Evolutionary conservation across 495 filamentous ascomycete species (phyloP), one percentile per base, ranked within the genome.

Genomic region (Talaromyces stipitatus): DNA sequence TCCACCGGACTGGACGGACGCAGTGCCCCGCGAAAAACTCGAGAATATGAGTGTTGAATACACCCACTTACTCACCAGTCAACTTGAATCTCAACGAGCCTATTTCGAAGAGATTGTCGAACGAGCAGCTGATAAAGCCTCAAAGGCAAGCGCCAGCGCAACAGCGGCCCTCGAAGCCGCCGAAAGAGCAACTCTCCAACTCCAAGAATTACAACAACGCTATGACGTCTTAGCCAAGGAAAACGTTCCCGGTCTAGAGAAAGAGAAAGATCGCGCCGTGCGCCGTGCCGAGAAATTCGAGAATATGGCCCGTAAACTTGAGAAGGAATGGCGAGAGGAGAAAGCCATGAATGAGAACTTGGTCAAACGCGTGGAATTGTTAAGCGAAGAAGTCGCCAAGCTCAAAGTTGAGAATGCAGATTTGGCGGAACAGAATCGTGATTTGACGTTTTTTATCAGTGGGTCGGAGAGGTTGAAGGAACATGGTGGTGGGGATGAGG

Each of bases 91-190:
- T 56, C 94, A 98, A 63, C 85, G 94, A 43, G 78, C 87, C 4
- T 98, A 97, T 68, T 98, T 95, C 63, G 94, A 97, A 65, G 92
- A 94, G 61, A 85, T 95, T 68, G 81, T 98, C 58, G 87, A 87
- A 64, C 91, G 94, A 55, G 91, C 91, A 2, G 92, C 85, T 0
- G 91, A 96, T 70, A 98, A 97, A 69, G 91, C 95, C 1, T 78
- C 85, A 16, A 82, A 86, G 62, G 90, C 91, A 6, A 77, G 81
- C 2, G 71, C 81, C 0, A 75, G 82, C 0, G 91, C 90, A 2
- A 79, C 87, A 23, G 72, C 76, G 16, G 89, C 90, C 0, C 69
- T 76, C 0, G 62, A 68, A 9, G 69, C 78, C n/a, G 84, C 85
- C 1, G 66, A 70, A 2, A 69, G 73, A 10, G 79, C 84, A 0